phyloP scores from a whole-genome alignment of 2,329 filamentous ascomycete species.

The Cytospora mali region DNA sequence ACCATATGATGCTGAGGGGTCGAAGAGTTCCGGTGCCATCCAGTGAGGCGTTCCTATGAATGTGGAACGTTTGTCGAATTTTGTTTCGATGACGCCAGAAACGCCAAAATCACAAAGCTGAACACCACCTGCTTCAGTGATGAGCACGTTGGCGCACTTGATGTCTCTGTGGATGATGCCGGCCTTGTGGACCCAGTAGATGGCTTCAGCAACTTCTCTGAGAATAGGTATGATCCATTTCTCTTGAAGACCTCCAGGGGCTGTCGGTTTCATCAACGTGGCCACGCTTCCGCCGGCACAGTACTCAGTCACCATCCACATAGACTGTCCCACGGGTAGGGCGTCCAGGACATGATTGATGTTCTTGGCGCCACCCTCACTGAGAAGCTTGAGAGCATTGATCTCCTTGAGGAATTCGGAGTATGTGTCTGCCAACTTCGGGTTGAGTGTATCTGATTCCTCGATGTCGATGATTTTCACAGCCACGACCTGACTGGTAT shows the following conservation, averaged over 20 bases:
- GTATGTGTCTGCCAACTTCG: conserved; percentile 67
- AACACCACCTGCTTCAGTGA: conserved; percentile 75
- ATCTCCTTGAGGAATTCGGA: conserved; percentile 71
- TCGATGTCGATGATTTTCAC: conserved; percentile 87
- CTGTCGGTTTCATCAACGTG: conserved; percentile 70
- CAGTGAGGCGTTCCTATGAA: conserved; percentile 83
- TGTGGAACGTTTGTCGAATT: conserved; percentile 75
- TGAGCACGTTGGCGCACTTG: conserved; percentile 78
- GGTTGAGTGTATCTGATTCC: conserved; percentile 69
- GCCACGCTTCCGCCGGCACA: conserved; percentile 83
- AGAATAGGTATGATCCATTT: conserved; percentile 71
- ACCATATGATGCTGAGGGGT: conserved; percentile 65
- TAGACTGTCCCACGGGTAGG: conserved; percentile 73
- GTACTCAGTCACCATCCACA: conserved; percentile 90
- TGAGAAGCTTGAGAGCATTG: conserved; percentile 70
- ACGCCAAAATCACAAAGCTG: conserved; percentile 87
- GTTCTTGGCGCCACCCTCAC: conserved; percentile 74
- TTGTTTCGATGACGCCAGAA: conserved; percentile 74
- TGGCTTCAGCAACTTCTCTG: conserved; percentile 66
- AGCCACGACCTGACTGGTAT: conserved; percentile 61
- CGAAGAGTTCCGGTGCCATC: conserved; percentile 82
- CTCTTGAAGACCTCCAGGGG: conserved; percentile 66
- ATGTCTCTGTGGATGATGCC: conserved; percentile 73
- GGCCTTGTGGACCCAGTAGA: conserved; percentile 68
- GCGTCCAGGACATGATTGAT: conserved; percentile 83